phyloP scores from a whole-genome alignment of 1,284 basidiomycete genomes.

The Trametes sp. region DNA sequence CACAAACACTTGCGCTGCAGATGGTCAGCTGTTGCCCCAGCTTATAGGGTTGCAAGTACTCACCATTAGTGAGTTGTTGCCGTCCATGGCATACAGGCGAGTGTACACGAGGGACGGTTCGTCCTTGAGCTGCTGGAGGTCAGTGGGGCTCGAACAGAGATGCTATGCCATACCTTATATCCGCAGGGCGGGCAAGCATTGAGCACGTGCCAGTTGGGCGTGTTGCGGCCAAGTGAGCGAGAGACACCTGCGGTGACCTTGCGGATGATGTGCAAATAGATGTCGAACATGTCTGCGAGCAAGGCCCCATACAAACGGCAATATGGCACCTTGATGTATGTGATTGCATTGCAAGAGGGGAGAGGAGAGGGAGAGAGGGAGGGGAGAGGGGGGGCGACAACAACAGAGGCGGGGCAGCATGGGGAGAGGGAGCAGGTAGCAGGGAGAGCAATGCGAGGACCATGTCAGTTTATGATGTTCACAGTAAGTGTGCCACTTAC shows the following conservation, averaged over 20 bases:
- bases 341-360: background rate
- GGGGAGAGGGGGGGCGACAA: background rate
- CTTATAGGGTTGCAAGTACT: no score
- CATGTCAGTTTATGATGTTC: no score
- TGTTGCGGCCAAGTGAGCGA: slow-evolving; percentile 30
- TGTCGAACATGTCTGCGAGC: slow-evolving; percentile 40
- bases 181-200: slow-evolving; percentile 43
- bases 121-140: slow-evolving; percentile 30
- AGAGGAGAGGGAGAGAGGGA: background rate
- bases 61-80: slow-evolving; percentile 42
- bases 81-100: slow-evolving; percentile 40
- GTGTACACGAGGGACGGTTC: slow-evolving; percentile 33
- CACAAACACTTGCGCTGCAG: no score
- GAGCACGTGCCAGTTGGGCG: slow-evolving; percentile 36
- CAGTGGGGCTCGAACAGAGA: background rate
- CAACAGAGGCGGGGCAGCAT: background rate
- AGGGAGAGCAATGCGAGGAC: background rate
- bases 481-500: slow-evolving; percentile 37
- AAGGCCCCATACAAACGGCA: slow-evolving; percentile 9
- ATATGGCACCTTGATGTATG: slow-evolving; percentile 23
- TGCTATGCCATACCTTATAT: slow-evolving; percentile 31
- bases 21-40: background rate
- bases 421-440: background rate
- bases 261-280: slow-evolving; percentile 38
- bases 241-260: slow-evolving; percentile 30